Evolutionary conservation across 352 stramenopile genomes (phyloP), one percentile per base, ranked within the genome.

Genomic region (Phytophthora fragariae): DNA sequence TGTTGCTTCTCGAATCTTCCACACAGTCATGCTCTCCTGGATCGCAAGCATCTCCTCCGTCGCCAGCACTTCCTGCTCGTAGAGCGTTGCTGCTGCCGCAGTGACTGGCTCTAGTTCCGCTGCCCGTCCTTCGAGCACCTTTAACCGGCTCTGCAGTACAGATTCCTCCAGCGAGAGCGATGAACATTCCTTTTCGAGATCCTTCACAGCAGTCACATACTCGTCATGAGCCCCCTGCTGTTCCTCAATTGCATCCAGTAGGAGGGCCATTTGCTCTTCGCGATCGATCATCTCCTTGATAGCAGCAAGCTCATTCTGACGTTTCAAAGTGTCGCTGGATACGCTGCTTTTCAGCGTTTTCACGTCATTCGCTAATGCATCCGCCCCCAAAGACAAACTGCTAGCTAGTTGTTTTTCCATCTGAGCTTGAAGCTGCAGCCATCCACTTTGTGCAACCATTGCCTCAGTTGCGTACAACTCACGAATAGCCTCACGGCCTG

Each of bases 241-340:
- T 59, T 95, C 88, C 58, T 95, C 88, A 55, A 93, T 92, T 10
- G 82, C 88, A 69, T 95, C 88, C 52, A 95, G 46, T 12, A 94
- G 74, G 53, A 85, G 67, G 19, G 75, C 70, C 79, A 93, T 88
- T 69, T 93, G 83, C 57, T 86, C 81, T 62, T 95, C 88, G 19
- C 85, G 84, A 44, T 88, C 84, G 47, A 95, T 90, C 39, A 91
- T 74, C 64, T 92, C 85, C 57, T 81, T 75, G 9, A 95, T 85
- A n/a, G 81, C 77, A 37, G 67, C 64, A 2, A 92, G 47, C 47
- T 95, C 85, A 41, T 80, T 80, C 64, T 90, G 71, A 53, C 84
- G 75, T 47, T 85, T 83, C n/a, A 79, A 54, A 0, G 29, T 54
- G 24, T 86, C 80, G 35, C 63, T 80, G 29, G 77, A 54, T 21